phyloP scores from a whole-genome alignment of 2,329 filamentous ascomycete species.

The Trichophyton mentagrophytes region DNA sequence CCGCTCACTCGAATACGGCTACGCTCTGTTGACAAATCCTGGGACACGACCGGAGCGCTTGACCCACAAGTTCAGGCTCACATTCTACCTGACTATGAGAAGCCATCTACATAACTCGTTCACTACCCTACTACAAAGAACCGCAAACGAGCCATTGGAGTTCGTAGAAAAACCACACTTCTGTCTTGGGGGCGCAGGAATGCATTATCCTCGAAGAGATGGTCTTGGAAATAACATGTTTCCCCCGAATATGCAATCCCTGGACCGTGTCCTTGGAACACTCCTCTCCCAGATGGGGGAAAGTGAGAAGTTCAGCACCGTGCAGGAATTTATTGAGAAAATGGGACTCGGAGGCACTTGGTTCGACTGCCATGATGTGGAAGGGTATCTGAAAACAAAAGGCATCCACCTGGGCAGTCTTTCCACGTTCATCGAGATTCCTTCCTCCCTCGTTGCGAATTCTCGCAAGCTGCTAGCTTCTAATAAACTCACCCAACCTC shows the following conservation, averaged over 20 bases:
- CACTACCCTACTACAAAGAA: conserved; percentile 4
- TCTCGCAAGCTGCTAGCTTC: background rate
- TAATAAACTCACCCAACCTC: background rate
- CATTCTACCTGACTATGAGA: conserved; percentile 18
- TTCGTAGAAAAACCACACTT: conserved; percentile 16
- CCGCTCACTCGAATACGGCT: conserved; percentile 50
- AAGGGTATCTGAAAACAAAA: conserved; percentile 51
- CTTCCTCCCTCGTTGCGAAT: conserved; percentile 6
- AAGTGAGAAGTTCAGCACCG: conserved; percentile 9
- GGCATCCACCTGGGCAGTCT: conserved; percentile 22
- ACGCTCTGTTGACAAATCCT: conserved; percentile 40
- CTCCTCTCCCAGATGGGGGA: conserved; percentile 10
- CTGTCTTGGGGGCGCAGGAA: conserved; percentile 52
- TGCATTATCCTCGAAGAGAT: conserved; percentile 43
- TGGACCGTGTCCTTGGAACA: conserved; percentile 17
- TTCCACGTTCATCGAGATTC: conserved; percentile 20
- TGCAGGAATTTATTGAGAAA: conserved; percentile 27
- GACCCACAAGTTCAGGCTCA: conserved; percentile 18
- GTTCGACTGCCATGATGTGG: conserved; percentile 64
- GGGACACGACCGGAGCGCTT: conserved; percentile 12
- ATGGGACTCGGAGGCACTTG: conserved; percentile 60
- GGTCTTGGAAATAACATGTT: conserved; percentile 25
- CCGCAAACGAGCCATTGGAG: conserved; percentile 15
- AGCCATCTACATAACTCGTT: conserved; percentile 5
- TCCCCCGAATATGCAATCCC: conserved; percentile 21